phyloP scores from a whole-genome alignment of 805 yeast genomes.

The Candida pini region DNA sequence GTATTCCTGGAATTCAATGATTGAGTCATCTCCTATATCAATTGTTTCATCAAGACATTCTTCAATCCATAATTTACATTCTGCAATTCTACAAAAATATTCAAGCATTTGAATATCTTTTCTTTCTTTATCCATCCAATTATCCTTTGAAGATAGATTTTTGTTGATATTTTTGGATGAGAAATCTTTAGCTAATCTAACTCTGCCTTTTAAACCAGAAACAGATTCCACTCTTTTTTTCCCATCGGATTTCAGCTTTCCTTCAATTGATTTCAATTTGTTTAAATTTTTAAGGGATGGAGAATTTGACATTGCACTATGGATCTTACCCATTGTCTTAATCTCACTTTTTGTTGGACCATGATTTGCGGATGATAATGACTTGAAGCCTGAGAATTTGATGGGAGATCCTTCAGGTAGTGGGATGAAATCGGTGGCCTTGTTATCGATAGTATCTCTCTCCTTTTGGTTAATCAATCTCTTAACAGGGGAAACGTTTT shows the following conservation, averaged over 20 bases:
- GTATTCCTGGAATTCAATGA: slow-evolving; percentile 51
- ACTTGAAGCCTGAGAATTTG: slow-evolving; percentile 13
- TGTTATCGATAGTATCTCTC: slow-evolving; percentile 22
- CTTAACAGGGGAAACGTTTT: slow-evolving; percentile 27
- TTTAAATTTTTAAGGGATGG: slow-evolving; percentile 32
- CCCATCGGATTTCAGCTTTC: slow-evolving; percentile 11
- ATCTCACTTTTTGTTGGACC: slow-evolving; percentile 24
- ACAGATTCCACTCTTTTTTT: slow-evolving; percentile 11
- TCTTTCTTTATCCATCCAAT: slow-evolving; percentile 27
- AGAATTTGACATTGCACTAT: slow-evolving; percentile 29
- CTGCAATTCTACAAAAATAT: slow-evolving; percentile 47
- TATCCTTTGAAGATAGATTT: neutral
- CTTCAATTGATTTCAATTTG: slow-evolving; percentile 26
- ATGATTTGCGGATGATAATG: slow-evolving; percentile 4
- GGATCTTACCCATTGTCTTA: slow-evolving; percentile 28
- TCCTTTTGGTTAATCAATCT: slow-evolving; percentile 30
- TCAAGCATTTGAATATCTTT: slow-evolving; percentile 32
- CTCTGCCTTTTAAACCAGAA: slow-evolving; percentile 13
- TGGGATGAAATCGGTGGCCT: slow-evolving; percentile 21
- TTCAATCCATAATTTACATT: slow-evolving; percentile 48
- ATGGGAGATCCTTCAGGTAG: slow-evolving; percentile 19
- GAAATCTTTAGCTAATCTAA: slow-evolving; percentile 11
- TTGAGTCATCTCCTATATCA: slow-evolving; percentile 29
- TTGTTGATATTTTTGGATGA: slow-evolving; percentile 5
- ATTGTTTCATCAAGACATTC: slow-evolving; percentile 20